Percentiles rank a stretch among this genome's conserved stretches.
phyloP scores from a whole-genome alignment of 2,329 filamentous ascomycete genomes.

The Colletotrichum sp. region DNA sequence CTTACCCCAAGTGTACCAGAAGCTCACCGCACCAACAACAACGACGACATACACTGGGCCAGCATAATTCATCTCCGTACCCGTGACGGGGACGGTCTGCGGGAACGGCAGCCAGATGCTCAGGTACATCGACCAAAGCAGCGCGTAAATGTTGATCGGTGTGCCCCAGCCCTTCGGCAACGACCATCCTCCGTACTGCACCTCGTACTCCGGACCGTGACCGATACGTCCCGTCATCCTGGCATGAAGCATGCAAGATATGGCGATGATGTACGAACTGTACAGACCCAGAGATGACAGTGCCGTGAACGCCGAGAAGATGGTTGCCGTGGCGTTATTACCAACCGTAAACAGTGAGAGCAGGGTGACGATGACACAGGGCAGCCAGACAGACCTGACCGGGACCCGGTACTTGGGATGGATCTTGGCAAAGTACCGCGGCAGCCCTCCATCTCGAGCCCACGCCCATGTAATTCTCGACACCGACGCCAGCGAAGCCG shows the following conservation, averaged over 20 bases:
- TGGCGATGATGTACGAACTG: constrained; percentile 19
- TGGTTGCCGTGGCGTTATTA: constrained; percentile 15
- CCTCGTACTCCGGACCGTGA: not conserved
- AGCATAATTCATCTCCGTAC: constrained; percentile 17
- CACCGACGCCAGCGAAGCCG: constrained; percentile 38
- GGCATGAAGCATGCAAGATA: constrained; percentile 19
- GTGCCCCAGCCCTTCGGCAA: constrained; percentile 4
- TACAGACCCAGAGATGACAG: constrained; percentile 15
- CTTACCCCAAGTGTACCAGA: constrained; percentile 16
- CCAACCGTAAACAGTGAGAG: constrained; percentile 14
- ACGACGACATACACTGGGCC: constrained; percentile 12
- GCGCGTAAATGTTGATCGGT: constrained; percentile 11
- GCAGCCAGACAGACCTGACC: constrained; percentile 12
- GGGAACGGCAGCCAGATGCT: constrained; percentile 14
- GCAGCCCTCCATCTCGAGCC: constrained; percentile 13
- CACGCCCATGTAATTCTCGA: constrained; percentile 15
- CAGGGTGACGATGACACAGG: constrained; percentile 12
- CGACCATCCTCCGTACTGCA: constrained; percentile 14
- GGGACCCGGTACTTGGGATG: constrained; percentile 11
- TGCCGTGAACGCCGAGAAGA: constrained; percentile 17
- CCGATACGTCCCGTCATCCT: constrained; percentile 9
- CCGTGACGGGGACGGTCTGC: constrained; percentile 13
- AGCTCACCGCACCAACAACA: not conserved
- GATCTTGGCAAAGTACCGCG: constrained; percentile 16
- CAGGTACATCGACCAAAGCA: constrained; percentile 15